These are phyloP conservation scores for Singerocomus inundabilis DNA, from an alignment of 1,284 basidiomycete genomes.

Conservation along the genomic window DNA sequence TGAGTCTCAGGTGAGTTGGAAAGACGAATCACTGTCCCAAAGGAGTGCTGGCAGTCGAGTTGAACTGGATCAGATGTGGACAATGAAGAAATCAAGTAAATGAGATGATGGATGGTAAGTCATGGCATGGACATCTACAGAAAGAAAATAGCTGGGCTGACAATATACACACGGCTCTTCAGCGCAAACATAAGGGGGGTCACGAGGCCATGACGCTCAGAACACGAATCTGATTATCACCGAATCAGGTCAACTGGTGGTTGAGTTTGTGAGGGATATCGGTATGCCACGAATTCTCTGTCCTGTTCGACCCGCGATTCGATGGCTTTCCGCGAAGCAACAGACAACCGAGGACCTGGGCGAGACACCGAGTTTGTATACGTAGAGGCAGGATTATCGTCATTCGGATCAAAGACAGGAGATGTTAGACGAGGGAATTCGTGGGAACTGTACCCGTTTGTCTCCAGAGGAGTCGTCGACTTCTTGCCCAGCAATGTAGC, in stretches of 20 bases:
- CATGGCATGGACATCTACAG: conserved; percentile 23
- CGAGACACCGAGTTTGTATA: conserved; percentile 47
- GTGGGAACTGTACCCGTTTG: conserved; percentile 36
- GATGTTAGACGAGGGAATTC: conserved; percentile 45
- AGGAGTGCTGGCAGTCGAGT: conserved; percentile 24
- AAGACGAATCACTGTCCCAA: conserved; percentile 27
- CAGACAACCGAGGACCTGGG: conserved; percentile 51
- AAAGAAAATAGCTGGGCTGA: conserved; percentile 6
- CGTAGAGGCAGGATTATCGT: conserved; percentile 41
- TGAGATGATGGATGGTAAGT: conserved; percentile 22
- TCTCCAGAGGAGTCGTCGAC: conserved; percentile 41
- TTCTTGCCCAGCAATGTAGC: conserved; percentile 64
- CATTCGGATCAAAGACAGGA: conserved; percentile 45
- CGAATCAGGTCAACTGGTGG: conserved; percentile 53
- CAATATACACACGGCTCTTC: conserved; percentile 8
- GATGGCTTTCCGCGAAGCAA: conserved; percentile 64
- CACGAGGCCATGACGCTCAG: conserved; percentile 7
- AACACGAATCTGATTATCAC: conserved; percentile 29
- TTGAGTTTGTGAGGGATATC: conserved; percentile 75
- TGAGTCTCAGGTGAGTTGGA: conserved; percentile 12
- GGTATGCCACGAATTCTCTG: conserved; percentile 76
- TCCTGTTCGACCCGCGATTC: conserved; percentile 79
- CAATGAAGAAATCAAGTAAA: conserved; percentile 14
- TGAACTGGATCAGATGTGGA: conserved; percentile 21
- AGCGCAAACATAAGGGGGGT: conserved; percentile 3